Base-by-base conservation (phyloP, 202 grass and related monocot species). In the Eragrostis tef region DNA sequence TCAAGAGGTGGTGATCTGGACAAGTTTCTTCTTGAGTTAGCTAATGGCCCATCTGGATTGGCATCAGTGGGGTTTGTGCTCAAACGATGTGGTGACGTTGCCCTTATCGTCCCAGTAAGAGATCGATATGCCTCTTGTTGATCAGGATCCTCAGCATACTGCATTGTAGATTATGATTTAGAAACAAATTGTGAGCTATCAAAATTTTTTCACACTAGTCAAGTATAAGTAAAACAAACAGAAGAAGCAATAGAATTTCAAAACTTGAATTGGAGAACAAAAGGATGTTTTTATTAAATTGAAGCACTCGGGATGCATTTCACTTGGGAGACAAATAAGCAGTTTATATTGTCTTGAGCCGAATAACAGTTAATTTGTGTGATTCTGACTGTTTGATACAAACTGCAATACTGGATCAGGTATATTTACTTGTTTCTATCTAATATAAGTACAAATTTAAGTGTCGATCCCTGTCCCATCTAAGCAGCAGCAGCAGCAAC, bases 1-100 rank as follows among this genome's bases (percentile, higher is more conserved):
- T 92, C 83, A 85, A 64, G 73, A 70, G 92, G 82, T 68, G 96
- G 90, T 16, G 93, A 96, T 86, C 86, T 82, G 67, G 93, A 91
- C 64, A 89, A 48, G 49, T 86, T 90, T 81, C 86, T 86, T 88
- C 87, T 86, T 67, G 85, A 82, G 90, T 79, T 74, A 51, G 63
- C 43, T 65, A 86, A 84, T 67, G 72, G 41, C 71, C 70, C 83
- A 75, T 86, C 77, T 79, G 46, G 64, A 74, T 54, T 83, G 26
- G 48, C 63, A 58, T 73, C 27, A 22, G 85, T 78, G 44, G 84
- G 34, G 58, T 77, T 70, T 64, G 68, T 34, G 22, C 43, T 49
- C 58, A 66, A 62, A 53, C 56, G 61, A 45, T 69, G 71, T 27
- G 71, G 77, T 14, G 81, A 84, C 16, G 77, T 76, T 69, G 25